Conservation (phyloP, 148 eudicot genomes). For the Chenopodium suecicum region DNA sequence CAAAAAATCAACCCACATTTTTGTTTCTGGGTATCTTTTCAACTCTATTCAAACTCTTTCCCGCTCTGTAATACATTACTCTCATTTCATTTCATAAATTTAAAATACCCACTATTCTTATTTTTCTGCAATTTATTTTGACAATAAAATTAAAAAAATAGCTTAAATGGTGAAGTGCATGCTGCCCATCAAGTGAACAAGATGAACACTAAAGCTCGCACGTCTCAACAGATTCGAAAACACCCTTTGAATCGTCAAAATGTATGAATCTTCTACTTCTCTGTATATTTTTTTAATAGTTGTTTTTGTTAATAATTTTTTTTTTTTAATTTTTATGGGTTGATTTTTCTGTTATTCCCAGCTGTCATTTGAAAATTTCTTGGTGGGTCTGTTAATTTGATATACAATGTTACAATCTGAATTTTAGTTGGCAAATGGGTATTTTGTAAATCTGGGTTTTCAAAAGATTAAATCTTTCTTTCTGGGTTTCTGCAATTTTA, state of each 20-base stretch:
- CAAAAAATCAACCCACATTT: constrained; percentile 21
- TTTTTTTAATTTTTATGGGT: neutral
- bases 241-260: constrained; percentile 27
- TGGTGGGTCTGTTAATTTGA: constrained; percentile 15
- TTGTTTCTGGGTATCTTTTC: constrained; percentile 3
- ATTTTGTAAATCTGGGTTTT: neutral
- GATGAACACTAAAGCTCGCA: constrained; percentile 46
- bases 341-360: constrained; percentile 8
- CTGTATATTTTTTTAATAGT: neutral
- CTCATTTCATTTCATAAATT: neutral
- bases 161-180: constrained; percentile 11
- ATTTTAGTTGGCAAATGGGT: constrained; percentile 8
- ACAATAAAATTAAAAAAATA: neutral
- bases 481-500: neutral
- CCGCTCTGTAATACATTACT: constrained; percentile 17
- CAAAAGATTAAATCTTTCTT: neutral
- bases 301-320: neutral
- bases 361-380: constrained; percentile 20
- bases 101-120: neutral
- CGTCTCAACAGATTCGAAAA: constrained; percentile 37
- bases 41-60: constrained; percentile 26
- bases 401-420: neutral
- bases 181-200: constrained; percentile 21
- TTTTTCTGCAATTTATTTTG: neutral
- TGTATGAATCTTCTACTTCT: constrained; percentile 24